Evolutionary conservation across 148 eudicot species (phyloP), one percentile per base, ranked within the genome.

Genomic region (Selenicereus undatus): DNA sequence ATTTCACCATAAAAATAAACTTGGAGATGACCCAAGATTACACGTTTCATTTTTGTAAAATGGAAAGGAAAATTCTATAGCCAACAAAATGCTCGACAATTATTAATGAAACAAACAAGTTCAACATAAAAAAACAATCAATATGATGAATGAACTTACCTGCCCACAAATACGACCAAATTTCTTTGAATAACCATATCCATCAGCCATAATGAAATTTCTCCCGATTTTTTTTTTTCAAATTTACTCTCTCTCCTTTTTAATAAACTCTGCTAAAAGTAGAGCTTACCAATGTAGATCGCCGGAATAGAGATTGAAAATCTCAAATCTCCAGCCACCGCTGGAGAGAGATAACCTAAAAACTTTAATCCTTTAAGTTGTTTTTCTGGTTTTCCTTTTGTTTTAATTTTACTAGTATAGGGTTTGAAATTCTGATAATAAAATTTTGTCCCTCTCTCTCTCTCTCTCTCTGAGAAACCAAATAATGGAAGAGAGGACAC

Each of bases 151-250:
- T 12, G 30, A 45, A 78, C 48, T 71, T 84, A 93, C 97, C 97
- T 89, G 86, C 30, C 89, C 91, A 82, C 93, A 91, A 74, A 90
- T 81, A 80, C 84, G 91, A 85, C 91, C 97, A 62, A 83, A 86
- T 84, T 90, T 93, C 85, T 93, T 93, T 17, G 91, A 87, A 85
- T 74, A 83, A 68, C 82, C 86, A 76, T 89, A 89, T 26, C 71
- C 87, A 20, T 90, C 89, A 68, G 90, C 81, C 91, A 87, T 84
- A 81, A 78, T 86, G 5, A 7, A 39, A 39, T 1, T 39, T 39
- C 7, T 39, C 43, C 43, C n/a, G n/a, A n/a, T n/a, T n/a, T n/a
- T n/a, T n/a, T n/a, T n/a, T n/a, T n/a, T n/a, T 26, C 36, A 50
- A 75, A 50, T 20, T 24, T 24, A 22, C 24, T 52, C 43, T 82